phyloP scores from a whole-genome alignment of 2,329 filamentous ascomycete species.

The Exophiala spinifera region DNA sequence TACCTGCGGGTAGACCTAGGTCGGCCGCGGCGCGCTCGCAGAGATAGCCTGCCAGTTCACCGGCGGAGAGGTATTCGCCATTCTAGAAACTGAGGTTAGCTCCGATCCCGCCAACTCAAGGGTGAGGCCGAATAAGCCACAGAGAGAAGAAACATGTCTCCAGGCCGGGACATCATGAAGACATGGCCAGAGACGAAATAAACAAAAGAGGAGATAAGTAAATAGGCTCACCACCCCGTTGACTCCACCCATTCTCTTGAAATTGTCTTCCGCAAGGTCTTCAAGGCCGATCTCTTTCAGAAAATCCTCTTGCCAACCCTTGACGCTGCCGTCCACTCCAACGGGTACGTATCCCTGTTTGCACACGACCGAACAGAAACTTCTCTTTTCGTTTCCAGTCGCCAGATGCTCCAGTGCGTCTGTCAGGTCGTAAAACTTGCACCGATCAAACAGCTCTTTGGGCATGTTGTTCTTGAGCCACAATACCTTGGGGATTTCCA shows the following conservation, averaged over 20 bases:
- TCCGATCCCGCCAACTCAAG: neutral
- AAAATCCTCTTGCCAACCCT: constrained; percentile 98
- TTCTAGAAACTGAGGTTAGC: constrained; percentile 58
- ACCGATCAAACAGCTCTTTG: constrained; percentile 78
- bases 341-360: constrained; percentile 96
- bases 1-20: constrained; percentile 79
- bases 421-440: constrained; percentile 94
- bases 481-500: constrained; percentile 97
- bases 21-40: constrained; percentile 79
- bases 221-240: constrained; percentile 80
- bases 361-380: constrained; percentile 93
- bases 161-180: neutral
- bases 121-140: too few relatives aligned
- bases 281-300: constrained; percentile 79
- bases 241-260: constrained; percentile 90
- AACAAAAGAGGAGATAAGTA: constrained; percentile 7
- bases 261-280: constrained; percentile 80
- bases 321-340: constrained; percentile 94
- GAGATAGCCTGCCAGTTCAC: constrained; percentile 81
- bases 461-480: constrained; percentile 99
- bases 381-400: constrained; percentile 85
- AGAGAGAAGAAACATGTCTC: too few relatives aligned
- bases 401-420: constrained; percentile 93
- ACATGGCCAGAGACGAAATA: neutral
- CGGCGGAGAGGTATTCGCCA: constrained; percentile 84